Percentiles rank a stretch among this genome's conserved stretches.
These are phyloP conservation scores for Trichoderma parareesei DNA, from an alignment of 495 filamentous ascomycete species.

Conservation along the genomic window DNA sequence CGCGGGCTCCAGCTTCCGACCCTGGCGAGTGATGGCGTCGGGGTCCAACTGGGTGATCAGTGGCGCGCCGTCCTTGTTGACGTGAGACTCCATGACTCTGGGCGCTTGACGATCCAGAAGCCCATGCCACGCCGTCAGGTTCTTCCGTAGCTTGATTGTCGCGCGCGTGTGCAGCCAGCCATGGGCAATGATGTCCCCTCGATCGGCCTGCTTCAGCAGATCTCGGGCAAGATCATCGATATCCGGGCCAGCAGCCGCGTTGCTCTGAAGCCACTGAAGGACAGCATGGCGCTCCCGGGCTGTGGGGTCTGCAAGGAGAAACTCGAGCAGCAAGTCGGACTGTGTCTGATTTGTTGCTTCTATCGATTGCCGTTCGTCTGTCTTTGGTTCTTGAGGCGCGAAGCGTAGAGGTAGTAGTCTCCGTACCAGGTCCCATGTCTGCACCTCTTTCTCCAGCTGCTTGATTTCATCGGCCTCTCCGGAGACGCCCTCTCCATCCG, in stretches of 20 bases:
- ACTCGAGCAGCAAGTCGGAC: conserved; percentile 33
- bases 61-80: conserved; percentile 43
- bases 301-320: conserved; percentile 36
- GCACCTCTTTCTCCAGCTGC: conserved; percentile 54
- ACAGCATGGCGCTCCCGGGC: conserved; percentile 65
- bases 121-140: conserved; percentile 56
- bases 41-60: conserved; percentile 90
- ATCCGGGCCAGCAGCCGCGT: conserved; percentile 55
- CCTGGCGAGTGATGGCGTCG: conserved; percentile 75
- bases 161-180: conserved; percentile 90
- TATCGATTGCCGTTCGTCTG: conserved; percentile 19
- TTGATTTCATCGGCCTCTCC: conserved; percentile 10
- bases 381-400: conserved; percentile 25
- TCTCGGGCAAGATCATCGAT: conserved; percentile 69
- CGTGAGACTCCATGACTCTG: conserved; percentile 46
- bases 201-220: conserved; percentile 59
- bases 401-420: conserved; percentile 48
- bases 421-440: conserved; percentile 81
- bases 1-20: conserved; percentile 59
- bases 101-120: conserved; percentile 51
- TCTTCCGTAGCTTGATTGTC: conserved; percentile 83
- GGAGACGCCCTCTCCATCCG: neutral
- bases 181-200: conserved; percentile 60
- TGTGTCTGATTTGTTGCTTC: conserved; percentile 21
- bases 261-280: conserved; percentile 74